Evolutionary conservation across 495 filamentous ascomycete species (phyloP).

Genomic region (Staphylotrichum longicolle): DNA sequence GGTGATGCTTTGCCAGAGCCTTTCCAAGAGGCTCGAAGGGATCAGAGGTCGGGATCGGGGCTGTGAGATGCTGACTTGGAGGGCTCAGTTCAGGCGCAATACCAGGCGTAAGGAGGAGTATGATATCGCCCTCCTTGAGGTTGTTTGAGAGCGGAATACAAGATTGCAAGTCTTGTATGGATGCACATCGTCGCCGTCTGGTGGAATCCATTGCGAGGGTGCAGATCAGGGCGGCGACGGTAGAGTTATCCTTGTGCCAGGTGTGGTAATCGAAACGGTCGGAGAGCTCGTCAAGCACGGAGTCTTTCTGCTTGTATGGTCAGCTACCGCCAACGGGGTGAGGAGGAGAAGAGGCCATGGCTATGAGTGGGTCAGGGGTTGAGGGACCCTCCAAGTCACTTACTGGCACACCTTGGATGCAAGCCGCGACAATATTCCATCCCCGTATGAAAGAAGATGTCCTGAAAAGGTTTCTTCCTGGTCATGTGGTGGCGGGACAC

Average conservation of each 20-base stretch:
- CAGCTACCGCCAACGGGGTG: neutral
- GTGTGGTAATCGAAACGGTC: neutral
- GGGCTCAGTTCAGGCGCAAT: constrained; percentile 44
- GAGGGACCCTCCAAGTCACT: constrained; percentile 4
- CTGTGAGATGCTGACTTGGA: constrained; percentile 5
- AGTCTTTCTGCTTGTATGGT: neutral
- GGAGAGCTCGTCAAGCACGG: neutral
- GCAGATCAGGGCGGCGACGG: neutral
- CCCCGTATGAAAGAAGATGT: neutral
- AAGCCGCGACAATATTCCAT: constrained; percentile 1
- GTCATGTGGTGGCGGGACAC: constrained; percentile 9
- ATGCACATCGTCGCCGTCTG: constrained; percentile 15
- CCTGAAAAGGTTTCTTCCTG: neutral
- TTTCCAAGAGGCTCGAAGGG: constrained; percentile 61
- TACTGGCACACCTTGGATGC: constrained; percentile 8
- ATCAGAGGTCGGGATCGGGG: constrained; percentile 38
- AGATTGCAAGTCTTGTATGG: constrained; percentile 38
- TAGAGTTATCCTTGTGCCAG: neutral
- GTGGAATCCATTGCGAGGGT: constrained; percentile 6
- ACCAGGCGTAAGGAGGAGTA: constrained; percentile 60
- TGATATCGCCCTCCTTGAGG: constrained; percentile 47
- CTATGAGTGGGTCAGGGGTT: neutral
- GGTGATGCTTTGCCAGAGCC: constrained; percentile 52
- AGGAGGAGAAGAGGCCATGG: neutral
- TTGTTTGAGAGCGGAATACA: constrained; percentile 43